Evolutionary conservation across 2,329 filamentous ascomycete genomes (phyloP), one percentile per base, ranked within the genome.

Genomic region (Conoideocrella luteorostrata): DNA sequence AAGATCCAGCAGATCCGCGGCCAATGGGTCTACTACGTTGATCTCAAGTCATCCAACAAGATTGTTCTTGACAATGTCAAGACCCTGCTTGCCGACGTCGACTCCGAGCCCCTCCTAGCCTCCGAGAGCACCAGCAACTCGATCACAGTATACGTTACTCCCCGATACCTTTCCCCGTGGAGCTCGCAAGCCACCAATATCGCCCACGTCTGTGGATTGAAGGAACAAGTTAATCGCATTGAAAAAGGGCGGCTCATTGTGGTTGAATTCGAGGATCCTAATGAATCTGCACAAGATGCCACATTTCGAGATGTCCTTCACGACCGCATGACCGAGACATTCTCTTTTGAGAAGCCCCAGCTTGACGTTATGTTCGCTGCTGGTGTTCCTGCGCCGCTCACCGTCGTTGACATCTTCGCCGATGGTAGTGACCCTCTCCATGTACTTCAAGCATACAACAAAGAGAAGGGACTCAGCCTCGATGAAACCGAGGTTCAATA

Each of bases 181-280:
- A 96, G 89, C 67, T 95, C 90, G 45, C 90, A 96, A 65, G 91
- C 90, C 22, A 95, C 91, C 37, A 91, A 82, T 61, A 96, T 97
- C 62, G 86, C 91, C 43, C 82, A 93, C 52, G 91, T 96, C 24
- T 97, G 91, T 61, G 90, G 87, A 21, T 71, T 97, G 47, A 79
- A 82, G 54, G 70, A 76, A 33, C 66, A 79, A 42, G 75, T 85
- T 23, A 77, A 83, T 59, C 83, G 91, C 46, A 86, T 97, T 53
- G 93, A 98, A 69, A 80, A 89, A 54, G 93, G 90, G 41, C 80
- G 93, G 56, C 77, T 85, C 55, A 75, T 97, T 49, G 83, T 82
- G 54, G 74, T 85, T 55, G 73, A 70, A 51, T 81, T 83, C 61
- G 77, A 79, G 39, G 69, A 67, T 36, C 43, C 54, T 33, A 54